These are phyloP conservation scores for Sungouiozyma intestinalis DNA, from an alignment of 805 yeast species.

Conservation along the genomic window DNA sequence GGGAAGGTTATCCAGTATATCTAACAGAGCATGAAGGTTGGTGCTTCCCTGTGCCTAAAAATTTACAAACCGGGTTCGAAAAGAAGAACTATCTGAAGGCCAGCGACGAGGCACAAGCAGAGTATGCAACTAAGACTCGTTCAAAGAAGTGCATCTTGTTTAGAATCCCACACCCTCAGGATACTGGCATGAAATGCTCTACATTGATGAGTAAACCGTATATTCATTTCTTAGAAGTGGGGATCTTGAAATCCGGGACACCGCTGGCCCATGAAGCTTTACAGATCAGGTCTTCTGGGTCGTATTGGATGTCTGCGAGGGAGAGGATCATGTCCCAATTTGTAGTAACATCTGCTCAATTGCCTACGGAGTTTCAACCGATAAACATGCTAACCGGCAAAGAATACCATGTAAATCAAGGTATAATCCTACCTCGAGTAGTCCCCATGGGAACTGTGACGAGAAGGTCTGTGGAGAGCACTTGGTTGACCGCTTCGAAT, in stretches of 20 bases:
- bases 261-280: constrained; percentile 69
- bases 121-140: constrained; percentile 5
- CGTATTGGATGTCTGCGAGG: constrained; percentile 90
- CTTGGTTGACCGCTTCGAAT: constrained; percentile 97
- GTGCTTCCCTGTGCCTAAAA: constrained; percentile 58
- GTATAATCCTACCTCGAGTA: constrained; percentile 74
- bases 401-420: constrained; percentile 31
- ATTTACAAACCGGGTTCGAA: constrained; percentile 23
- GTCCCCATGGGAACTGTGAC: constrained; percentile 96
- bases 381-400: constrained; percentile 4
- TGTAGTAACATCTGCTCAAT: constrained; percentile 49
- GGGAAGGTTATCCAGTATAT: constrained; percentile 75
- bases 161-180: constrained; percentile 83
- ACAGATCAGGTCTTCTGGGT: constrained; percentile 62
- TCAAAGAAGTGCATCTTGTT: constrained; percentile 30
- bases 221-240: constrained; percentile 60
- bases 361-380: constrained; percentile 17
- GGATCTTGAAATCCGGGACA: constrained; percentile 58
- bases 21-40: constrained; percentile 82
- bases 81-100: constrained; percentile 30
- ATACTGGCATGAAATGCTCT: constrained; percentile 63
- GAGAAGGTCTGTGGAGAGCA: constrained; percentile 89
- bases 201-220: constrained; percentile 70
- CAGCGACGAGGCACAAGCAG: constrained; percentile 10
- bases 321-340: constrained; percentile 77